Conservation (phyloP, 345 rosid genomes). For the Euphorbia lathyris region DNA sequence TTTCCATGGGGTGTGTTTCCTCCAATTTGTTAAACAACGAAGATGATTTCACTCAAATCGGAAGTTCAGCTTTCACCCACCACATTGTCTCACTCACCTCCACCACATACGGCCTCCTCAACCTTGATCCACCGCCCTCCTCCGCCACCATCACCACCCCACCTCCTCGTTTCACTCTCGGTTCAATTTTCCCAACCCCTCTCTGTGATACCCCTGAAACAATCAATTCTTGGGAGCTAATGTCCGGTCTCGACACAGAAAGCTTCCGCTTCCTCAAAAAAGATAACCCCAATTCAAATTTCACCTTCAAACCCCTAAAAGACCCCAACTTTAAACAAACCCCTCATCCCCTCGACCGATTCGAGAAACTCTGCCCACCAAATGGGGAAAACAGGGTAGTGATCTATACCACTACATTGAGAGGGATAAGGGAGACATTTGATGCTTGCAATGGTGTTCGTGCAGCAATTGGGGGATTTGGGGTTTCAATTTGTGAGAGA, state of each 20-base stretch:
- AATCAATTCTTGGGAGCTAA: conserved; percentile 89
- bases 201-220: conserved; percentile 50
- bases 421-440: conserved; percentile 75
- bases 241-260: conserved; percentile 78
- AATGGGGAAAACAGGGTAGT: conserved; percentile 60
- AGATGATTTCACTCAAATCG: conserved; percentile 70
- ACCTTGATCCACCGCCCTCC: conserved; percentile 57
- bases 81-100: conserved; percentile 94
- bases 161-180: conserved; percentile 47
- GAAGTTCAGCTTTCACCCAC: conserved; percentile 66
- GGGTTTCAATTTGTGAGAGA: conserved; percentile 73
- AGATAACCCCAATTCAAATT: too few species aligned
- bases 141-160: conserved; percentile 43
- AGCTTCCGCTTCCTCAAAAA: conserved; percentile 66
- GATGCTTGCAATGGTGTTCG: conserved; percentile 68
- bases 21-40: conserved; percentile 71
- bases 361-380: conserved; percentile 29
- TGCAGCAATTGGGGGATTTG: conserved; percentile 57
- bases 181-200: conserved; percentile 41
- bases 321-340: conserved; percentile 25
- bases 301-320: too few species aligned
- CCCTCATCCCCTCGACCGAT: background rate
- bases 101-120: conserved; percentile 90
- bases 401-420: conserved; percentile 78
- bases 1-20: conserved; percentile 86